Evolutionary conservation across 805 yeast genomes (phyloP).

Genomic region (Myxozyma kluyveri): DNA sequence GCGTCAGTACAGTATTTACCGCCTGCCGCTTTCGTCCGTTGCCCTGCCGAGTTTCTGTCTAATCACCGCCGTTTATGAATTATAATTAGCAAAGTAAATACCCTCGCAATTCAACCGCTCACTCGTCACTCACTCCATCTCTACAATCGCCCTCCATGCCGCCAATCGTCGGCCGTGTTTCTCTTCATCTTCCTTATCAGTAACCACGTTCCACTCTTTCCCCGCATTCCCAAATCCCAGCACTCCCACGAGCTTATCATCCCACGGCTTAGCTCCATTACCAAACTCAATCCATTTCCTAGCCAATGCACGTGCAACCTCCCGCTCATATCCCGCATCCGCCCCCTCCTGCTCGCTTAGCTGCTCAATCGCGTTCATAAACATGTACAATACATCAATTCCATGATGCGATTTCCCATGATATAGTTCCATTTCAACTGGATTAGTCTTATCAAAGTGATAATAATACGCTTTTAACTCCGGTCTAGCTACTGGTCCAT

Average conservation of each 20-base stretch:
- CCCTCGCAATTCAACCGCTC: too few species aligned
- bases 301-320: constrained; percentile 8
- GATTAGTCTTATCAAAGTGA: constrained; percentile 22
- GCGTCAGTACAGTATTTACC: too few species aligned
- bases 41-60: too few species aligned
- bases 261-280: constrained; percentile 14
- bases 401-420: constrained; percentile 16
- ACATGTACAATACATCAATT: constrained; percentile 14
- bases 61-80: too few species aligned
- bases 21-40: too few species aligned
- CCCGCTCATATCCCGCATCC: constrained; percentile 9
- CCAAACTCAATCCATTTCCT: constrained; percentile 17
- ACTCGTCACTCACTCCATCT: too few species aligned
- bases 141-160: constrained; percentile 14
- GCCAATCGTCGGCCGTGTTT: constrained; percentile 10
- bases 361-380: constrained; percentile 12
- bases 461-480: constrained; percentile 9
- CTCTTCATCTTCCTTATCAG: constrained; percentile 14
- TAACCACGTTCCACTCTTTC: constrained; percentile 9
- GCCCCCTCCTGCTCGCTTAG: constrained; percentile 1
- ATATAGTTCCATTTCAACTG: constrained; percentile 8
- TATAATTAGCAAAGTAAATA: too few species aligned
- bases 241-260: constrained; percentile 10
- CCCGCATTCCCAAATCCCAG: constrained; percentile 2
- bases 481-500: constrained; percentile 4